phyloP scores from a whole-genome alignment of 805 yeast species.

The Priceomyces carsonii region DNA sequence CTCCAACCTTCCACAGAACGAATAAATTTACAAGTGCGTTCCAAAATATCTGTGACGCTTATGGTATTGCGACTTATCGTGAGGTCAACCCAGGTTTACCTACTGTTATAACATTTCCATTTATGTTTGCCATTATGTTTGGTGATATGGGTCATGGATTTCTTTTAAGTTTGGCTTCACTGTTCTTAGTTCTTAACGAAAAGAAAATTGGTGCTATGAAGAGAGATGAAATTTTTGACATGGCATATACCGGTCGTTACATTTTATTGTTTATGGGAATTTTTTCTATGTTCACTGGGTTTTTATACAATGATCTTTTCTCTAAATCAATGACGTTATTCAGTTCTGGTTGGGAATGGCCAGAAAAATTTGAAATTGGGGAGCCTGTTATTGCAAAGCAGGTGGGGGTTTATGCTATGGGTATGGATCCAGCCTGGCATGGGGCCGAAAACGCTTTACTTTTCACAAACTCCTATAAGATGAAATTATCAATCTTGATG shows the following conservation, averaged over 20 bases:
- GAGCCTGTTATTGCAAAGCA: slow-evolving; percentile 66
- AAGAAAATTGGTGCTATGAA: slow-evolving; percentile 63
- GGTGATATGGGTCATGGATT: slow-evolving; percentile 98
- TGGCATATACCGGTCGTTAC: slow-evolving; percentile 94
- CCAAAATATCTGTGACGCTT: slow-evolving; percentile 92
- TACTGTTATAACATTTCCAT: slow-evolving; percentile 93
- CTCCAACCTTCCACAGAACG: slow-evolving; percentile 94
- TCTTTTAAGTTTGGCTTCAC: slow-evolving; percentile 73
- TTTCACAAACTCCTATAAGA: slow-evolving; percentile 93
- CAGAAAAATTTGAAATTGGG: slow-evolving; percentile 67
- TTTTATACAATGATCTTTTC: slow-evolving; percentile 90
- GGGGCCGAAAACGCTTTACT: slow-evolving; percentile 90
- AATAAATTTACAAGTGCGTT: slow-evolving; percentile 93
- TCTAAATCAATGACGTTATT: slow-evolving; percentile 89
- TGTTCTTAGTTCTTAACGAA: slow-evolving; percentile 72
- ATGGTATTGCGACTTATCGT: slow-evolving; percentile 89
- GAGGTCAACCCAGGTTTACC: slow-evolving; percentile 97
- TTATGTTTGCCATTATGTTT: slow-evolving; percentile 98
- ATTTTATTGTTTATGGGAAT: slow-evolving; percentile 88
- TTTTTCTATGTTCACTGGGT: slow-evolving; percentile 94
- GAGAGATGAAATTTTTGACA: slow-evolving; percentile 92
- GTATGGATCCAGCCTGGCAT: slow-evolving; percentile 95
- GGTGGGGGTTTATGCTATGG: slow-evolving; percentile 74
- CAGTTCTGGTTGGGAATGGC: slow-evolving; percentile 94
- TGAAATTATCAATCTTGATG: slow-evolving; percentile 93